Evolutionary conservation across 139 green algal genomes (phyloP).

Genomic region (Chlorella sp.): DNA sequence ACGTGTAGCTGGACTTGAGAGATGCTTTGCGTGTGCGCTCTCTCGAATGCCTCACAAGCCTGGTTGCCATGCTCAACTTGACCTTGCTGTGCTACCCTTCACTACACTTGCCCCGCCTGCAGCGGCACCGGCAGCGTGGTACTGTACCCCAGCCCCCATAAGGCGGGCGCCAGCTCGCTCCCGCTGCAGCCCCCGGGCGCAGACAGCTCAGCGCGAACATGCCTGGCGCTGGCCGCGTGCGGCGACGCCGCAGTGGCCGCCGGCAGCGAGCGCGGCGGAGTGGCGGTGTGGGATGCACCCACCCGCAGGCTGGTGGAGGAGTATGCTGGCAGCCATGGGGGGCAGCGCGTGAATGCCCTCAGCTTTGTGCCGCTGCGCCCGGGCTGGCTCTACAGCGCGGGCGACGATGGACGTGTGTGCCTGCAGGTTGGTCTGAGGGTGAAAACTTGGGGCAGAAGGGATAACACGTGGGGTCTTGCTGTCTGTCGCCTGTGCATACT

Average conservation of each 20-base stretch:
- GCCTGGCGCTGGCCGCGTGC: background rate
- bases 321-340: conserved; percentile 19
- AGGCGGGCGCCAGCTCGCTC: background rate
- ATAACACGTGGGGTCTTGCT: background rate
- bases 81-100: background rate
- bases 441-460: no score
- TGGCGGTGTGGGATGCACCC: conserved; percentile 41
- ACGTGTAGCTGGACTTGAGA: no score
- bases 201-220: background rate
- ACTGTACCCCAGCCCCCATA: background rate
- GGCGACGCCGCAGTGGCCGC: background rate
- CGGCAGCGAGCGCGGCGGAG: conserved; percentile 19
- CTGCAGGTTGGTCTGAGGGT: conserved; percentile 2
- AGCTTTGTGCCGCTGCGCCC: conserved; percentile 14
- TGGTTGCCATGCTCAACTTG: background rate
- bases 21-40: background rate
- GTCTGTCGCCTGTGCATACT: background rate
- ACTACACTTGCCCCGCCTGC: background rate
- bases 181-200: background rate
- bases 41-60: background rate
- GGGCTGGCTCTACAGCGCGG: conserved; percentile 12
- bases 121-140: conserved; percentile 13
- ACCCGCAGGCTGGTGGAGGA: conserved; percentile 9
- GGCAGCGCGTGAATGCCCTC: background rate
- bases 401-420: conserved; percentile 15